phyloP scores from a whole-genome alignment of 495 filamentous ascomycete species.

The Xylaria grammica region DNA sequence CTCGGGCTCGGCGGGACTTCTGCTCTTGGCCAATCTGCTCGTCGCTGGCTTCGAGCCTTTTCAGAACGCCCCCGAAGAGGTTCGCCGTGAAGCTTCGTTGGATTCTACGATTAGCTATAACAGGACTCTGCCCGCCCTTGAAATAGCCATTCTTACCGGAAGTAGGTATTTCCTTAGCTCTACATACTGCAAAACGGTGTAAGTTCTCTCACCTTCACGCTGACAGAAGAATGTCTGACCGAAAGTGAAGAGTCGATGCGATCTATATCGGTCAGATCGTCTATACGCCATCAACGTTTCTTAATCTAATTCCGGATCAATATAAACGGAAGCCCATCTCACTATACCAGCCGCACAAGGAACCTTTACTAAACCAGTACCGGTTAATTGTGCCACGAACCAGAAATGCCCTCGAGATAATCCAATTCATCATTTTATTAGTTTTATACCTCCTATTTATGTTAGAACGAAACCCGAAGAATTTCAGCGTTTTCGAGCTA shows the following conservation, averaged over 20 bases:
- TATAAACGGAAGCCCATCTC: conserved; percentile 76
- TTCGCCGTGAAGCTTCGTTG: conserved; percentile 54
- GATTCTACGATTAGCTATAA: conserved; percentile 56
- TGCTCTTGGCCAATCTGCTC: conserved; percentile 72
- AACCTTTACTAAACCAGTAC: conserved; percentile 74
- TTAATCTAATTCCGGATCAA: conserved; percentile 74
- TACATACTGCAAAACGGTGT: conserved; percentile 71
- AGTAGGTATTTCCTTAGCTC: conserved; percentile 69
- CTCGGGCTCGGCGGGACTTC: conserved; percentile 63
- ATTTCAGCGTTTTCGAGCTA: conserved; percentile 58
- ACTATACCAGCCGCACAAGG: conserved; percentile 68
- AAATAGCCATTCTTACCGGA: conserved; percentile 73
- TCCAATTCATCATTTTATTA: conserved; percentile 69
- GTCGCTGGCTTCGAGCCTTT: conserved; percentile 77
- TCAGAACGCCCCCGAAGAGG: conserved; percentile 66
- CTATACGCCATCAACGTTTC: conserved; percentile 71
- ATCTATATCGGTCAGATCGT: conserved; percentile 70
- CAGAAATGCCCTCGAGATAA: conserved; percentile 68
- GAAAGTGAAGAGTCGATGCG: conserved; percentile 58
- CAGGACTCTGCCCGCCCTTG: conserved; percentile 67
- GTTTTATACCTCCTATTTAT: conserved; percentile 67
- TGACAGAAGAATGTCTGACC: conserved; percentile 8
- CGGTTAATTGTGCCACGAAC: conserved; percentile 73
- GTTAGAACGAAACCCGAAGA: conserved; percentile 56
- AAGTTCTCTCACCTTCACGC: conserved; percentile 22